Evolutionary conservation across 306 rosid species (phyloP).

Genomic region (Alnus glutinosa): DNA sequence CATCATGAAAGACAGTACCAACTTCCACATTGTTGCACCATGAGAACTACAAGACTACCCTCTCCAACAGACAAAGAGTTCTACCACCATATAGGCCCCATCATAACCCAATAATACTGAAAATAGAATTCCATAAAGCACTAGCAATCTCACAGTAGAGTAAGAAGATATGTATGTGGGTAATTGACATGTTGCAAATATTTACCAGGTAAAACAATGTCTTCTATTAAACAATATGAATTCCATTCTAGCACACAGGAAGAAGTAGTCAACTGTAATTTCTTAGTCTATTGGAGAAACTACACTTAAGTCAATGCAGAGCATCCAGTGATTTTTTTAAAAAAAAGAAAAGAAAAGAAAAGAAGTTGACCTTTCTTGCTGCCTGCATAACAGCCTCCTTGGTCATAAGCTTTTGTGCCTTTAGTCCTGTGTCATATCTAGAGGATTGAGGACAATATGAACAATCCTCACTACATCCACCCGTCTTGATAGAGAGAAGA

Average conservation of each 20-base stretch:
- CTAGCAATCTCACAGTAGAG: no score
- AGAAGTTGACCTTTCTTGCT: constrained; percentile 60
- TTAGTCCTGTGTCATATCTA: constrained; percentile 79
- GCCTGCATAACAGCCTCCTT: constrained; percentile 78
- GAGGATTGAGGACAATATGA: constrained; percentile 98
- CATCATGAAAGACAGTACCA: no score
- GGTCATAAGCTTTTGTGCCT: constrained; percentile 72
- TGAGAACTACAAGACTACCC: no score
- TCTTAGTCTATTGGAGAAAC: background rate
- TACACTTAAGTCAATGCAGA: constrained; percentile 18
- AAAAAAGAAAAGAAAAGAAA: background rate
- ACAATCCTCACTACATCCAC: constrained; percentile 99
- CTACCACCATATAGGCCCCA: no score
- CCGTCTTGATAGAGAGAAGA: constrained; percentile 90
- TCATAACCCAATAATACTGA: no score
- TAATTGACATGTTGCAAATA: background rate
- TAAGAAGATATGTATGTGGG: no score
- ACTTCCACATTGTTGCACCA: no score
- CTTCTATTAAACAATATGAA: background rate
- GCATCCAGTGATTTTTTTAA: background rate
- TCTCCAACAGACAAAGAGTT: no score
- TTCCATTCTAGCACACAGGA: background rate
- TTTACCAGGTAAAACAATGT: background rate
- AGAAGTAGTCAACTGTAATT: background rate
- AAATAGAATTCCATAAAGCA: no score